Percentiles rank a stretch among this genome's conserved stretches.
Conservation (phyloP, 306 rosid species). For the Casuarina cunninghamiana region DNA sequence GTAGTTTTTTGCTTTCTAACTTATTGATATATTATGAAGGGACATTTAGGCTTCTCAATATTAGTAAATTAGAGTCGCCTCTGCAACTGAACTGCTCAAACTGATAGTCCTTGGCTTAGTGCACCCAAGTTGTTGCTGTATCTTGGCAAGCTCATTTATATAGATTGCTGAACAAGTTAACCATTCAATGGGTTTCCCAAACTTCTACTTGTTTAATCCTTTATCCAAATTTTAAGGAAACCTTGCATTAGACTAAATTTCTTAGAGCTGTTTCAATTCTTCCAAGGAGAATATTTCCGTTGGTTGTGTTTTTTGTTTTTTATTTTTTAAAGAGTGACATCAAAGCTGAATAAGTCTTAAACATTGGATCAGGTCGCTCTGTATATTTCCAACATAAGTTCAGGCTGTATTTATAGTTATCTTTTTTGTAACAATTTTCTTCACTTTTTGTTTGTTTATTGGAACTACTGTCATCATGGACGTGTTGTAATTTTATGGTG, state of each 20-base stretch:
- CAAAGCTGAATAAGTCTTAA: neutral
- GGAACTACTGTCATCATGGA: conserved; percentile 10
- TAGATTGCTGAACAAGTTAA: neutral
- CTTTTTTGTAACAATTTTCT: neutral
- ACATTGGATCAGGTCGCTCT: neutral
- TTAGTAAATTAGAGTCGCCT: neutral
- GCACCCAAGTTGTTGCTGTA: neutral
- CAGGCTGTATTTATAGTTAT: neutral
- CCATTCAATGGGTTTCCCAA: neutral
- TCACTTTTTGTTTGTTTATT: conserved; percentile 4
- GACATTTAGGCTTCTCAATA: neutral
- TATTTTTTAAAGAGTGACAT: neutral
- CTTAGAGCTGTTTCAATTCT: neutral
- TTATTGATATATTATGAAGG: neutral
- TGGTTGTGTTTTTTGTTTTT: neutral
- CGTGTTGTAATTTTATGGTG: conserved; percentile 28
- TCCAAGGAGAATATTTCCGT: neutral
- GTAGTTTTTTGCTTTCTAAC: neutral
- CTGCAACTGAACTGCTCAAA: neutral
- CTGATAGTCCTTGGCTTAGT: neutral
- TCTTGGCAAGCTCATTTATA: neutral
- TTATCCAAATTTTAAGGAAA: neutral
- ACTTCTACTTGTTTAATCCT: neutral
- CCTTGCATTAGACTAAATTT: neutral
- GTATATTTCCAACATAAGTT: neutral